Percentiles rank a stretch among this genome's conserved stretches.
These are phyloP conservation scores for Oryza brachyantha DNA, from an alignment of 176 grass and related monocot genomes.

Conservation along the genomic window DNA sequence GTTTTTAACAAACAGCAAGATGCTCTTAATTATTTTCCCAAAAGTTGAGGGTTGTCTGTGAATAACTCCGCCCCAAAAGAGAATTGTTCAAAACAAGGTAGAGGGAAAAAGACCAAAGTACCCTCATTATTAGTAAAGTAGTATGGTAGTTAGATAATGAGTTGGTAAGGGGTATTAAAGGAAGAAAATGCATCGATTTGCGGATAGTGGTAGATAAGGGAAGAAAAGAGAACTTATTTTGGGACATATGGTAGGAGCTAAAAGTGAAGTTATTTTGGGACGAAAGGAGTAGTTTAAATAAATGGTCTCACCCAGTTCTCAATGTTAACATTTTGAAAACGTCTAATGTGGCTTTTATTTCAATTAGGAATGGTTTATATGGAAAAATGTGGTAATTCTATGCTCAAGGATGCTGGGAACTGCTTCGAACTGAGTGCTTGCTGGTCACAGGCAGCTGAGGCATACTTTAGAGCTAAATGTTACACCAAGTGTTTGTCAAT, in stretches of 20 bases:
- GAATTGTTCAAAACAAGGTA: too few relatives aligned
- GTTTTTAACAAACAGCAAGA: background rate
- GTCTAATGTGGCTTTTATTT: background rate
- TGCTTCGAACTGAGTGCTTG: conserved; percentile 51
- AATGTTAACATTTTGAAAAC: background rate
- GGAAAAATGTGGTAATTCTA: conserved; percentile 67
- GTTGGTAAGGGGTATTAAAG: too few relatives aligned
- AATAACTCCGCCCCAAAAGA: too few relatives aligned
- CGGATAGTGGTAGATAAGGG: too few relatives aligned
- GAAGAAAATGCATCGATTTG: too few relatives aligned
- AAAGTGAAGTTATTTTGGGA: too few relatives aligned
- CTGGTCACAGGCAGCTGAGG: conserved; percentile 58
- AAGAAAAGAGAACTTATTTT: too few relatives aligned
- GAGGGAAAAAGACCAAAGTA: too few relatives aligned
- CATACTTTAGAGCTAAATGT: conserved; percentile 66
- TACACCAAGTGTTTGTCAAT: conserved; percentile 53
- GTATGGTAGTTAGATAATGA: too few relatives aligned
- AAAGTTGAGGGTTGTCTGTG: background rate
- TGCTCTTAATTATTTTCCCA: background rate
- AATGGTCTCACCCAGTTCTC: background rate
- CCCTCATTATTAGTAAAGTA: too few relatives aligned
- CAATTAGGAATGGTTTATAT: conserved; percentile 63
- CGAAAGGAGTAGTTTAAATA: too few relatives aligned
- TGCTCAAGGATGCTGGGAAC: conserved; percentile 63
- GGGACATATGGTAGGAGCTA: too few relatives aligned